Base-by-base conservation (phyloP, 1,284 basidiomycete genomes). In the Lentinus polychrous region DNA sequence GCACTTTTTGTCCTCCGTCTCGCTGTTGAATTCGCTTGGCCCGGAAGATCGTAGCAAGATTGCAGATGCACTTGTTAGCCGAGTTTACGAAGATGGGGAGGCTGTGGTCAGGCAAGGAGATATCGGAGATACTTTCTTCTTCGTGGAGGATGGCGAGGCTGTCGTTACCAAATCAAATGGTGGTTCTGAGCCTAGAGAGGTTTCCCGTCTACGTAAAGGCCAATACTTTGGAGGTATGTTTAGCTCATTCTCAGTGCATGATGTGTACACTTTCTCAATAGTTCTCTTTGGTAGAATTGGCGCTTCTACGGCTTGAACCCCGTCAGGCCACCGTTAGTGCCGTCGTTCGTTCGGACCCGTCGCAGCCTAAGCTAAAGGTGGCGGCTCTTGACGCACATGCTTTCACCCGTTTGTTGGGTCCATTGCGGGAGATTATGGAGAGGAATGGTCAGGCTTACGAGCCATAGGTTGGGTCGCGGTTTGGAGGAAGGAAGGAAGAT, bases 181-280 rank as follows among this genome's bases (percentile, higher is more conserved):
- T 7, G 76, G 81, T 39, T 84, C 83, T 0, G 74, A 80, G 45
- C 66, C 72, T 52, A 71, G 73, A 44, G 86, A 90, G 55, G 90
- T 97, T 10, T 89, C 88, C 14, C 78, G 73, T 49, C 78, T 92
- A 46, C 78, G 75, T 58, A 91, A 93, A 60, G 95, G 95, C 11
- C 94, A 99, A 67, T 99, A 98, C 77, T 99, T 99, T 74, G 95
- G 95, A 68, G 94, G 94, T 92, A 58, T 61, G 85, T 68, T 49
- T 33, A 22, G 24, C 8, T 34, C 33, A 34, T 45, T 43, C 38
- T 42, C 31, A 31, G 33, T 40, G 35, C 49, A 50, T 5, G 5
- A 5, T 27, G 4, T n/a, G 20, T 49, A 12, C 23, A 43, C 44
- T 38, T 27, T 51, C 11, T 43, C 41, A 22, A 39, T 45, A n/a